A percentile compares a stretch with the other conserved stretches of the same genome.
phyloP scores from a whole-genome alignment of 73 alveolate species.

The Paramecium tetraurelia region DNA sequence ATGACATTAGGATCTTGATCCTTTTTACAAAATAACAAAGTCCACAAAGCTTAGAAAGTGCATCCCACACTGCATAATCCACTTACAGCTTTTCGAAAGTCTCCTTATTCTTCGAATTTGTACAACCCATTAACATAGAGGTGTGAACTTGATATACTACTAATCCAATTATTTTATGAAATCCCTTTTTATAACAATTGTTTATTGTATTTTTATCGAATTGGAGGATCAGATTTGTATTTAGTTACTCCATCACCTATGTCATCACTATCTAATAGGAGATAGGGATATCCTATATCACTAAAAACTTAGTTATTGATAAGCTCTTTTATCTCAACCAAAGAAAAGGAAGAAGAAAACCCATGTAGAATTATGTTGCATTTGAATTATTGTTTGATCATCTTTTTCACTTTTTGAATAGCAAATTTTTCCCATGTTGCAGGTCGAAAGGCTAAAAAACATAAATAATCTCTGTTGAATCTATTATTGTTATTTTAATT shows the following conservation, averaged over 20 bases:
- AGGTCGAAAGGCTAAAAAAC: constrained; percentile 13
- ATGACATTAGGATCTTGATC: background rate
- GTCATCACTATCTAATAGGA: background rate
- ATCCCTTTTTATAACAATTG: background rate
- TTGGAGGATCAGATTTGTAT: constrained; percentile 15
- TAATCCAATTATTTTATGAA: background rate
- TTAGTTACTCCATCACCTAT: background rate
- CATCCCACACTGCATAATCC: background rate
- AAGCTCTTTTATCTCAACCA: background rate
- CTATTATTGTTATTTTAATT: background rate
- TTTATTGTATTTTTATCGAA: background rate
- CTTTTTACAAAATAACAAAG: constrained; percentile 5
- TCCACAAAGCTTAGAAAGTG: background rate
- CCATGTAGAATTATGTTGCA: background rate
- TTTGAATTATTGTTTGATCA: background rate
- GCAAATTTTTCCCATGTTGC: background rate
- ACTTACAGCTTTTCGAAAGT: background rate
- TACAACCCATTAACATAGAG: background rate
- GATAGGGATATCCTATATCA: background rate
- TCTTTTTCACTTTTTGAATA: background rate
- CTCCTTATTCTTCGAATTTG: constrained; percentile 3
- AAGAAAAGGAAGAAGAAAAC: background rate
- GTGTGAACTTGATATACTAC: background rate
- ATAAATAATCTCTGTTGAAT: background rate
- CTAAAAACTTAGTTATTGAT: background rate